Evolutionary conservation across 352 stramenopile genomes (phyloP).

Genomic region (Phytophthora sp.): DNA sequence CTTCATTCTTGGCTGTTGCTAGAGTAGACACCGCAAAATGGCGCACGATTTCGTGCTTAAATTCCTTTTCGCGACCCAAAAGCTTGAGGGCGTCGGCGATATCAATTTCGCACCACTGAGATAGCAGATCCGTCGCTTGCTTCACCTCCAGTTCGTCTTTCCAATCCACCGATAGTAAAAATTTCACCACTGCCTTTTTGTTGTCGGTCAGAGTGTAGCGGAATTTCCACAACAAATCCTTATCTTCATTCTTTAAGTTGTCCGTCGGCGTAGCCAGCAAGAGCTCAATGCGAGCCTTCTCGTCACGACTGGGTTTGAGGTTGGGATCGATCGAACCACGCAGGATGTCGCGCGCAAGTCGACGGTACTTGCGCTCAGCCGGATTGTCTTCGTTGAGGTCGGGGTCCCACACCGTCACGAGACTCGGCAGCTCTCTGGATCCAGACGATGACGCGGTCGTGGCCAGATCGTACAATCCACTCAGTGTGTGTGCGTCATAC

Average conservation of each 20-base stretch:
- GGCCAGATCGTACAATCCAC: conserved; percentile 56
- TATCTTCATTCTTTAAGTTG: conserved; percentile 92
- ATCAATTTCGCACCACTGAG: conserved; percentile 93
- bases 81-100: conserved; percentile 98
- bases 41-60: conserved; percentile 91
- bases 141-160: conserved; percentile 97
- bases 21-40: conserved; percentile 98
- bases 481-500: conserved; percentile 55
- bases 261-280: conserved; percentile 95
- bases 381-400: conserved; percentile 91
- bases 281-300: conserved; percentile 92
- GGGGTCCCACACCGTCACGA: conserved; percentile 86
- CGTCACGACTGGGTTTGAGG: conserved; percentile 96
- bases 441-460: conserved; percentile 27
- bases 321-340: conserved; percentile 97
- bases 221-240: conserved; percentile 96
- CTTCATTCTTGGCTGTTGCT: conserved; percentile 94
- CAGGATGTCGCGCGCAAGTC: conserved; percentile 95
- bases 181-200: conserved; percentile 97
- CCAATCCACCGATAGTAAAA: conserved; percentile 98
- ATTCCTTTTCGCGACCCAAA: conserved; percentile 91
- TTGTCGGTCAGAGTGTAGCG: conserved; percentile 96
- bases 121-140: conserved; percentile 86
- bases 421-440: conserved; percentile 46
- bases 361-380: conserved; percentile 98